phyloP scores from a whole-genome alignment of 1,284 basidiomycete species.

The Sporisorium exsertum region DNA sequence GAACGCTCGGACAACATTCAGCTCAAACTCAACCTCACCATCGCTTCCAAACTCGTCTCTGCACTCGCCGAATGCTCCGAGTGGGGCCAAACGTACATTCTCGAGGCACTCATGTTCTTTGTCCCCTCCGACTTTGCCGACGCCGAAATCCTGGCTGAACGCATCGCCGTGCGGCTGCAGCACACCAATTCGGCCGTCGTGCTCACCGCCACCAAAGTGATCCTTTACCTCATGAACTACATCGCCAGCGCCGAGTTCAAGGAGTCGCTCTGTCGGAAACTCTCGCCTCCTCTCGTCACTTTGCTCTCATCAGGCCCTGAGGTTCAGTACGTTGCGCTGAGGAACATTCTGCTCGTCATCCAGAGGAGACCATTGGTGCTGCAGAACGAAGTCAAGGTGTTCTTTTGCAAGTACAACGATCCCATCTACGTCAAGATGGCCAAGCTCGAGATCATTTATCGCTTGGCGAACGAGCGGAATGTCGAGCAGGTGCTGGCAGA shows the following conservation, averaged over 20 bases:
- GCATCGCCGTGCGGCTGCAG: conserved; percentile 88
- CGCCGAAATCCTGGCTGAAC: conserved; percentile 92
- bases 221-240: conserved; percentile 98
- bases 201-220: conserved; percentile 91
- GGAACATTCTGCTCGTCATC: conserved; percentile 96
- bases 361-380: conserved; percentile 91
- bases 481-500: conserved; percentile 91
- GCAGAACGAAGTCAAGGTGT: conserved; percentile 96
- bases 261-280: conserved; percentile 91
- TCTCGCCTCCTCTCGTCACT: conserved; percentile 81
- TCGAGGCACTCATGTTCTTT: conserved; percentile 92
- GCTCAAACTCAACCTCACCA: conserved; percentile 83
- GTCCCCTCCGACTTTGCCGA: conserved; percentile 88
- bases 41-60: conserved; percentile 84
- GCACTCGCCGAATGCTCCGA: conserved; percentile 91
- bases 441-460: conserved; percentile 98
- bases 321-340: conserved; percentile 96
- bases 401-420: conserved; percentile 99
- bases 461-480: conserved; percentile 89
- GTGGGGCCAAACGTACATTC: conserved; percentile 99
- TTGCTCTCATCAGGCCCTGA: conserved; percentile 91
- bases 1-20: conserved; percentile 86
- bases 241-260: conserved; percentile 90
- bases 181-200: conserved; percentile 96
- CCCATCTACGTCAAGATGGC: conserved; percentile 98